Evolutionary conservation across 2,329 filamentous ascomycete genomes (phyloP), one percentile per base, ranked within the genome.

Genomic region (Myriosclerotinia curreyana): DNA sequence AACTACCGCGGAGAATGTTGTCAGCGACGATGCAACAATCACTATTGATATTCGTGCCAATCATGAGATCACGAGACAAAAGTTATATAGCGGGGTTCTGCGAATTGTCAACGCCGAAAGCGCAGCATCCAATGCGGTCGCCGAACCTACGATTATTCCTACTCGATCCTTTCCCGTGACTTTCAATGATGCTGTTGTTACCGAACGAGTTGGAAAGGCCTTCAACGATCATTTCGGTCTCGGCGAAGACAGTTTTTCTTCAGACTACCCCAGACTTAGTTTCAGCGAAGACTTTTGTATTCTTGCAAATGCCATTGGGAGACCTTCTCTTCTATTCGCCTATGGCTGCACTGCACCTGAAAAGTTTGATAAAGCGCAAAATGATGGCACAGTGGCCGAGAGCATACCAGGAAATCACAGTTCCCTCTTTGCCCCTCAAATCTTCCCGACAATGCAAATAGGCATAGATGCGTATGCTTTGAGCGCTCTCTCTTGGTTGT

Each of bases 321-420:
- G 44, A 5, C 1, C 75, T 76, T 67, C 85, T 83, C 5, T 79
- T 77, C 65, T 61, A 22, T 61, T 61, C 17, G 79, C 76, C 53
- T 87, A 85, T 69, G 86, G 82, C 75, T 76, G 82, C 68, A 53
- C 59, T 1, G 28, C 20, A 12, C 79, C 84, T 67, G 85, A 85
- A 0, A 82, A 83, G 0, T 78, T 79, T 38, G 80, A 83, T 63
- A 73, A 77, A 65, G 77, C 76, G 14, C 76, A 79, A 71, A 75
- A 72, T 62, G 78, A 79, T 52, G 80, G 80, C 0, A 77, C 69
- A 42, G 68, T 77, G 54, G 72, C 79, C 56, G 80, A 83, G 58
- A 61, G 64, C 31, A 77, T 87, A 9, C 80, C 85, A 14, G 79
- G 79, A 0, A 87, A 87, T 67, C 85, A 87, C 69, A 82, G 79